Evolutionary conservation across 2,329 filamentous ascomycete species (phyloP), one percentile per base, ranked within the genome.

Genomic region (Aspergillus fischeri): DNA sequence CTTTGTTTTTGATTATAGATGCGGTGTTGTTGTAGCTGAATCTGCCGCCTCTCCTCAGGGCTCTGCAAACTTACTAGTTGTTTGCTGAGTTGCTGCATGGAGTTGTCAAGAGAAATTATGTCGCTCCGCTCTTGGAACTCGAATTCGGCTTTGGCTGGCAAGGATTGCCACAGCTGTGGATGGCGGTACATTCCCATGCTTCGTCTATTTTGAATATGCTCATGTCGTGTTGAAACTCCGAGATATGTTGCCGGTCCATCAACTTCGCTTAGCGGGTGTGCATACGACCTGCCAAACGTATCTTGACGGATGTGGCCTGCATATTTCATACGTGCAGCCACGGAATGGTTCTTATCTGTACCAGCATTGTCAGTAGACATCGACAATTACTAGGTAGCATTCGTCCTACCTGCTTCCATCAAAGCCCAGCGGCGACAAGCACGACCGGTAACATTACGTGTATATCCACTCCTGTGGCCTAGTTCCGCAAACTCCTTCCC

Each of bases 151-250:
- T 28, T 28, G 27, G 27, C 27, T 28, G 7, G 27, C 27, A 28
- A 28, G 27, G 27, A 28, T 28, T 28, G 45, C 28, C 17, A 63
- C 35, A 63, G 44, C 20, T 52, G 24, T 54, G 49, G 52, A 53
- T 59, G 51, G 4, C 45, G 35, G 52, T 65, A 32, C 27, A 62
- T 59, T 38, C 54, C 58, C 32, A 65, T 65, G 27, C 57, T 60
- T 10, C 53, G 53, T 28, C 32, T 45, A 52, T 64, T 65, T 53
- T 64, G 5, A 49, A 64, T 65, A 60, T 64, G 48, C 28, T 59
- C 49, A 49, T 61, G 2, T 21, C 53, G 35, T 48, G 42, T 50
- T 14, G 51, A 17, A 52, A 65, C 60, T 50, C 58, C 49, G 21
- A 65, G 53, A 38, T 60, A 64, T 24, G 42, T 58, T 29, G 49